phyloP scores from a whole-genome alignment of 371 early-diverging fungal species.

The Syncephalastrum sp. region DNA sequence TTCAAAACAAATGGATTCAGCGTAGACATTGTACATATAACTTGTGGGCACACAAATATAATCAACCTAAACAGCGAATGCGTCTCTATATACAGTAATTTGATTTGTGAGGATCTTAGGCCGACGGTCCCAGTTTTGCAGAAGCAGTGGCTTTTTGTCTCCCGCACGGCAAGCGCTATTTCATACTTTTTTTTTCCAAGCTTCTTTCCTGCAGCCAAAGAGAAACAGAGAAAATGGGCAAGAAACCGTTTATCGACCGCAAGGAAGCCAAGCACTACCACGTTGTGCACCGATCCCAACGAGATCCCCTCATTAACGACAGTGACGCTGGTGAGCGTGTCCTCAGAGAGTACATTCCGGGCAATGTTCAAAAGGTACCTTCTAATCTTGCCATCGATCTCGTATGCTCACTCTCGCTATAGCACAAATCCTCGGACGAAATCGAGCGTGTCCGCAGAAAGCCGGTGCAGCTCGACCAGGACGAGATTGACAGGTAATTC shows the following conservation, averaged over 20 bases:
- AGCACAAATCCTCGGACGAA: conserved; percentile 47
- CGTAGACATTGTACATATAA: no score
- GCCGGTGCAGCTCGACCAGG: conserved; percentile 38
- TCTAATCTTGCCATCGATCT: not conserved
- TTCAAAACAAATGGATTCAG: no score
- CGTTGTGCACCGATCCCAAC: conserved; percentile 93
- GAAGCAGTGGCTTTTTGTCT: no score
- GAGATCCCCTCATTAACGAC: conserved; percentile 89
- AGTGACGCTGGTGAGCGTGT: conserved; percentile 78
- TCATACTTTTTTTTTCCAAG: no score
- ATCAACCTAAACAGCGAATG: no score
- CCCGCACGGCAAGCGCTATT: no score
- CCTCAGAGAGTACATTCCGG: conserved; percentile 74
- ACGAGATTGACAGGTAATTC: conserved; percentile 50
- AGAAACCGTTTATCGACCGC: conserved; percentile 87
- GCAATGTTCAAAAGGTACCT: conserved; percentile 65
- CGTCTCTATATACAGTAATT: no score
- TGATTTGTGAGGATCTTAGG: no score
- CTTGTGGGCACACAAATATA: no score
- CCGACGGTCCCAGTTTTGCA: no score
- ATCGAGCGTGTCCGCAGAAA: conserved; percentile 31
- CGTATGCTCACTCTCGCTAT: not conserved
- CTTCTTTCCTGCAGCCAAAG: no score
- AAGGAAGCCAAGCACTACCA: conserved; percentile 82
- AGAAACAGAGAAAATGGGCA: conserved; percentile 50